phyloP scores from a whole-genome alignment of 805 yeast species.

The Zygosaccharomyces bailii region DNA sequence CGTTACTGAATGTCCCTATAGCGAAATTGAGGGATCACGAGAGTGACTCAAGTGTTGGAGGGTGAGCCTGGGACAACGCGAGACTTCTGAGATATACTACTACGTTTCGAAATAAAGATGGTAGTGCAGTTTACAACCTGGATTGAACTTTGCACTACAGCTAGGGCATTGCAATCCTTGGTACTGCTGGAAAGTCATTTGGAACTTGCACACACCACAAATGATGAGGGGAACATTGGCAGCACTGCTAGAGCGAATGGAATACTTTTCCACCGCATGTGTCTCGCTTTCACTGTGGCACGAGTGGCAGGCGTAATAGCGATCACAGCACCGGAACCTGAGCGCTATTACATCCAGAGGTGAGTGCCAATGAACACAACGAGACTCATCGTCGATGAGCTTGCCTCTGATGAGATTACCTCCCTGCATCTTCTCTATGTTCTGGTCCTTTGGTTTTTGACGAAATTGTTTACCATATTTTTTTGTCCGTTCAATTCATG shows the following conservation, averaged over 20 bases:
- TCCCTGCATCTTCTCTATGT: not conserved
- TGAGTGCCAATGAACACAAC: slow-evolving; percentile 37
- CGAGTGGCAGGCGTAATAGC: slow-evolving; percentile 31
- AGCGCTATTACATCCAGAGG: slow-evolving; percentile 32
- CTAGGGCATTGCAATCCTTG: slow-evolving; percentile 19
- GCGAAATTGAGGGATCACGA: slow-evolving; percentile 27
- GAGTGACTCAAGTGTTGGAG: not conserved
- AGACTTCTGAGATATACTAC: slow-evolving; percentile 1
- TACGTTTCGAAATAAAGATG: slow-evolving; percentile 26
- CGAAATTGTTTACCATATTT: no score
- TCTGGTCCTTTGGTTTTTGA: not conserved
- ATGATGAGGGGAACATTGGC: slow-evolving; percentile 19
- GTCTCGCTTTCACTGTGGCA: slow-evolving; percentile 27
- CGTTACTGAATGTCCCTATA: slow-evolving; percentile 31
- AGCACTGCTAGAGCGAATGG: slow-evolving; percentile 10
- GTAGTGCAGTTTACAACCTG: slow-evolving; percentile 35
- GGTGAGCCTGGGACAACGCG: not conserved
- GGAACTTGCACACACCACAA: slow-evolving; percentile 32
- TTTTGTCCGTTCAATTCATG: not conserved
- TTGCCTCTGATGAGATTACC: slow-evolving; percentile 19
- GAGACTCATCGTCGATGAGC: slow-evolving; percentile 26
- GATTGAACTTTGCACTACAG: slow-evolving; percentile 31
- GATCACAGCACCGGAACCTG: slow-evolving; percentile 33
- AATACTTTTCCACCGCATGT: slow-evolving; percentile 20
- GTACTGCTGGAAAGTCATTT: slow-evolving; percentile 31